Evolutionary conservation across 2,329 filamentous ascomycete genomes (phyloP), one percentile per base, ranked within the genome.

Genomic region (Fusarium xyrophilum): DNA sequence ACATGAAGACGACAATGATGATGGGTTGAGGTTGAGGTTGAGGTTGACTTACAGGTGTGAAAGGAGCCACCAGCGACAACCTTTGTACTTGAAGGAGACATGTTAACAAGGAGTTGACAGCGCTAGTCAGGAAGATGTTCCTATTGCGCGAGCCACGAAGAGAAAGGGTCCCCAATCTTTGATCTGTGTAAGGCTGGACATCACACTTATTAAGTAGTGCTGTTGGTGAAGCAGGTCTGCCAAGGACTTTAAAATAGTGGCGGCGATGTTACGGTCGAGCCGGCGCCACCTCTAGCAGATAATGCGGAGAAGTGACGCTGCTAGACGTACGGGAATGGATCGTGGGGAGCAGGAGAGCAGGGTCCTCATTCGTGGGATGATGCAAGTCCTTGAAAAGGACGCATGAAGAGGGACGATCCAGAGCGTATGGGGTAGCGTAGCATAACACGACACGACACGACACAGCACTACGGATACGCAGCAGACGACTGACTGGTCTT

Each of bases 81-180:
- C 73, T 83, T 78, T 19, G 82, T 77, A 68, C 82, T 82, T 56
- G 82, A 79, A 42, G 83, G 84, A 68, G 74, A 75, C 74, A 76
- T 77, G 60, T 65, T 65, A 60, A 32, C 54, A 59, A 67, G 50
- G 53, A 60, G 44, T 67, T 28, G 59, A 48, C 25, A 56, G 63
- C 59, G 59, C 53, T 67, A 62, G 47, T 62, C 61, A 23, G 50
- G 43, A 47, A 65, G 61, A 60, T 50, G 51, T 40, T 65, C 47
- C 48, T 65, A 19, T 59, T 47, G 54, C 60, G 48, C 43, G 65
- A 60, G 62, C 62, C 65, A 58, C 52, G 61, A 66, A 51, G 51
- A 55, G 27, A 43, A 69, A 58, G 65, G 47, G 56, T 61, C 66
- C 66, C 66, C 66, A 58, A 68, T 69, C 21, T 32, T 21, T 33